Percentiles rank a stretch among this genome's conserved stretches.
These are phyloP conservation scores for Lavandula angustifolia DNA, from an alignment of 257 asterid species.

Conservation along the genomic window DNA sequence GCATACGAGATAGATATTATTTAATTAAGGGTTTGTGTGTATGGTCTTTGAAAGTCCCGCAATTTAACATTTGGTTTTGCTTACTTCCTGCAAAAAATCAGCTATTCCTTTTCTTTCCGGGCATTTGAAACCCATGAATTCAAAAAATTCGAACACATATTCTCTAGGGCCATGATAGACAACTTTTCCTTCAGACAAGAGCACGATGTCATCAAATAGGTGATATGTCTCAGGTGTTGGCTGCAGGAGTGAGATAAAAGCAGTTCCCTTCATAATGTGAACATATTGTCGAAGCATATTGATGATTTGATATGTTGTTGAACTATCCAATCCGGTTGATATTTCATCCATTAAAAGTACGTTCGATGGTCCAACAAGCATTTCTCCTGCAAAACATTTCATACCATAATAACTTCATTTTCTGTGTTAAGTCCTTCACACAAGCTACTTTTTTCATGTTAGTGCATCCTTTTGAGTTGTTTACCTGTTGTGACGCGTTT, in stretches of 20 bases:
- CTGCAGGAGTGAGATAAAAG: conserved; percentile 47
- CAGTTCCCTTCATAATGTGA: conserved; percentile 48
- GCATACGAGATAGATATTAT: too few relatives aligned
- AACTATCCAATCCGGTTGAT: conserved; percentile 54
- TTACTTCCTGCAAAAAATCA: conserved; percentile 54
- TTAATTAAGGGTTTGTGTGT: too few relatives aligned
- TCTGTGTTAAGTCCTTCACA: neutral
- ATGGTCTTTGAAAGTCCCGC: neutral
- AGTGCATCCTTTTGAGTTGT: neutral
- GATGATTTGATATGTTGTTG: conserved; percentile 44
- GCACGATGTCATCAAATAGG: conserved; percentile 50
- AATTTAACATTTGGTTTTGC: conserved; percentile 20
- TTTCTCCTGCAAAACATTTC: conserved; percentile 51
- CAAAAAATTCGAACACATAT: conserved; percentile 41
- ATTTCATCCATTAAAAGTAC: conserved; percentile 54
- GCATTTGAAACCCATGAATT: conserved; percentile 50
- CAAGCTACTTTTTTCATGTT: neutral
- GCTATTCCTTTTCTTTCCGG: conserved; percentile 52
- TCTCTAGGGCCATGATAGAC: conserved; percentile 48
- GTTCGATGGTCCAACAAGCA: conserved; percentile 50
- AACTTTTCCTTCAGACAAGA: conserved; percentile 43
- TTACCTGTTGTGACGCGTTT: conserved; percentile 50
- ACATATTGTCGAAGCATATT: conserved; percentile 39
- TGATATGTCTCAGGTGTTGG: conserved; percentile 55
- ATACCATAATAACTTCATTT: conserved; percentile 11